Percentiles rank a stretch among this genome's conserved stretches.
These are phyloP conservation scores for Macrocybe gigantea DNA, from an alignment of 768 basidiomycete species.

Conservation along the genomic window DNA sequence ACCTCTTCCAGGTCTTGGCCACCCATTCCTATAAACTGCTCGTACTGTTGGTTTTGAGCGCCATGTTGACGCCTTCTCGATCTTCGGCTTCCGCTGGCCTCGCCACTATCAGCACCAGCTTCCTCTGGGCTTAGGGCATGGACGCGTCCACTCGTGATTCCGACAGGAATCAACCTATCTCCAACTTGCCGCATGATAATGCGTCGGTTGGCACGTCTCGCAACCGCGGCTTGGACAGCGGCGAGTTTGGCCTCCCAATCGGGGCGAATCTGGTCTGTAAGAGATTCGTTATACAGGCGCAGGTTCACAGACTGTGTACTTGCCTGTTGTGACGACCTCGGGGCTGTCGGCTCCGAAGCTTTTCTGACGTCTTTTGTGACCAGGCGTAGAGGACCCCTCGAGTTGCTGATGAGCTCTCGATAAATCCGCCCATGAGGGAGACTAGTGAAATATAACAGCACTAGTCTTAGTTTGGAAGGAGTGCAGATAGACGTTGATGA, in stretches of 20 bases:
- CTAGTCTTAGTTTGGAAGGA: neutral
- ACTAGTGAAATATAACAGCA: constrained; percentile 15
- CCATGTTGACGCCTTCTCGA: constrained; percentile 47
- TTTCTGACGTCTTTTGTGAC: constrained; percentile 77
- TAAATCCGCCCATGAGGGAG: constrained; percentile 44
- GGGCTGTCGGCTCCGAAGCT: constrained; percentile 82
- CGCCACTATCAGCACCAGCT: constrained; percentile 34
- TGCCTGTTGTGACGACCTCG: constrained; percentile 89
- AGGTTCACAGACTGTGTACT: constrained; percentile 15
- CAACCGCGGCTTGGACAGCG: constrained; percentile 90
- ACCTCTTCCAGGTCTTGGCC: constrained; percentile 96
- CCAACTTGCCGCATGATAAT: constrained; percentile 99
- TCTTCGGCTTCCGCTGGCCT: constrained; percentile 1
- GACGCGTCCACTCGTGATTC: constrained; percentile 85
- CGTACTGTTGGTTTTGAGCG: constrained; percentile 49
- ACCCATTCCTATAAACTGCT: constrained; percentile 66
- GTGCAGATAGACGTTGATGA: constrained; percentile 1
- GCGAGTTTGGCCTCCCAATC: constrained; percentile 98
- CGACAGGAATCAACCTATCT: constrained; percentile 94
- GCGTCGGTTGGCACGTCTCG: constrained; percentile 90
- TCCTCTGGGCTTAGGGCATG: constrained; percentile 63
- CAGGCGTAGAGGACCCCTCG: constrained; percentile 28
- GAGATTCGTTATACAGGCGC: constrained; percentile 6
- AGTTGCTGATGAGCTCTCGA: constrained; percentile 32
- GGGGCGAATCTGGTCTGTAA: constrained; percentile 87